Percentiles rank a stretch among this genome's conserved stretches.
These are phyloP conservation scores for Zalaria sp. DNA, from an alignment of 2,329 filamentous ascomycete genomes.

Conservation along the genomic window DNA sequence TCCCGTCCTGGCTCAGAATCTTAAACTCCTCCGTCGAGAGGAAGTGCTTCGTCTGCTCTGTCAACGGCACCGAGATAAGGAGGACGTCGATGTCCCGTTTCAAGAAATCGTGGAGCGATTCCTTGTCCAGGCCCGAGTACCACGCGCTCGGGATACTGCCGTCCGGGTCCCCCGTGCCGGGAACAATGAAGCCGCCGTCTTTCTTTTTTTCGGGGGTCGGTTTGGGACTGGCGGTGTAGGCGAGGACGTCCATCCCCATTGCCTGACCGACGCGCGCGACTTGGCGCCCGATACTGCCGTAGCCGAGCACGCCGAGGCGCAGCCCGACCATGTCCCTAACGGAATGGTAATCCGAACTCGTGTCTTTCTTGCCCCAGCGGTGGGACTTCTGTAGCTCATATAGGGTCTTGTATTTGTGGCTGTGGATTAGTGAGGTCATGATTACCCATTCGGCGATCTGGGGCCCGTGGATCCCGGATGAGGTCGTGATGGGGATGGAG, in stretches of 20 bases:
- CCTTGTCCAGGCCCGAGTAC: conserved; percentile 41
- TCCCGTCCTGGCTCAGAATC: conserved; percentile 14
- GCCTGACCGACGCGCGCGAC: conserved; percentile 22
- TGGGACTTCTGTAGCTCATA: conserved; percentile 44
- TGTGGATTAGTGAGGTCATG: conserved; percentile 45
- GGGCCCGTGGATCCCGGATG: conserved; percentile 45
- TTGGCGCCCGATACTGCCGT: conserved; percentile 49
- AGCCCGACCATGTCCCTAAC: conserved; percentile 43
- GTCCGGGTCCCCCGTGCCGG: conserved; percentile 48
- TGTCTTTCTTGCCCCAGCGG: conserved; percentile 30
- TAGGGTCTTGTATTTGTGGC: conserved; percentile 39
- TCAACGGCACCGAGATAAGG: conserved; percentile 43
- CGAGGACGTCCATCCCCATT: conserved; percentile 50
- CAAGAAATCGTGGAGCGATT: conserved; percentile 38
- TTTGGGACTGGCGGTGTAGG: conserved; percentile 60
- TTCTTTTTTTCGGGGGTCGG: conserved; percentile 48
- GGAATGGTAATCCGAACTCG: conserved; percentile 12
- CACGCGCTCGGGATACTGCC: conserved; percentile 40
- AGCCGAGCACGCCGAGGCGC: conserved; percentile 45
- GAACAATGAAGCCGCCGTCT: conserved; percentile 54
- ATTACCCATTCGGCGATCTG: conserved; percentile 55
- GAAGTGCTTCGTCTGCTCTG: conserved; percentile 38
- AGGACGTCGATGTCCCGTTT: conserved; percentile 42
- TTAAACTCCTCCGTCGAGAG: conserved; percentile 41
- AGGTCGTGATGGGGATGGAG: conserved; percentile 39